Percentiles rank a stretch among this genome's conserved stretches.
Conservation (phyloP, 2,329 filamentous ascomycete genomes). For the Thielaviopsis musarum region DNA sequence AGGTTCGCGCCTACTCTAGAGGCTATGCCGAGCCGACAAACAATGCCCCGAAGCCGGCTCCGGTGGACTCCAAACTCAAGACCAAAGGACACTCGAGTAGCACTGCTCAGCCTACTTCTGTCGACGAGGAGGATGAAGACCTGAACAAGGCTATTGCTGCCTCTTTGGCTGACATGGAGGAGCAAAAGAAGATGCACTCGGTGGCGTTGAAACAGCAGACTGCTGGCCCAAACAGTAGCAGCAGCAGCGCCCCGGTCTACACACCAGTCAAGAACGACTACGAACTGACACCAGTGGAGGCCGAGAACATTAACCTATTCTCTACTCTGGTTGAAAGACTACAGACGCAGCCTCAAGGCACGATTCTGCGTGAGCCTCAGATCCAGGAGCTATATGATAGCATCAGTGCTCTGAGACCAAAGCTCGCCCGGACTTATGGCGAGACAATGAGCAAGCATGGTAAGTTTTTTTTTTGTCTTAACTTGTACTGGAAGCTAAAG, state of each 20-base stretch:
- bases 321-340: slow-evolving; percentile 84
- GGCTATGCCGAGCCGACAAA: slow-evolving; percentile 50
- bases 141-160: slow-evolving; percentile 90
- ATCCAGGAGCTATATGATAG: slow-evolving; percentile 97
- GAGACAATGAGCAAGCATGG: slow-evolving; percentile 99
- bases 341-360: slow-evolving; percentile 88
- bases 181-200: slow-evolving; percentile 85
- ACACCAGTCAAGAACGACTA: slow-evolving; percentile 74
- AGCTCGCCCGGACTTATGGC: slow-evolving; percentile 85
- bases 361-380: slow-evolving; percentile 89
- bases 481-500: not conserved
- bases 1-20: slow-evolving; percentile 58
- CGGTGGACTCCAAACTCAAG: slow-evolving; percentile 8
- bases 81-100: slow-evolving; percentile 20
- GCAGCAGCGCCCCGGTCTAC: slow-evolving; percentile 29
- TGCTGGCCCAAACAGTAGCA: slow-evolving; percentile 25
- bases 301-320: slow-evolving; percentile 95
- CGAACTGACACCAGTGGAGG: slow-evolving; percentile 81
- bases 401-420: slow-evolving; percentile 82
- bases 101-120: slow-evolving; percentile 17
- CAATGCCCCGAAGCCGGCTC: slow-evolving; percentile 19
- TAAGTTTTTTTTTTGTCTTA: slow-evolving; percentile 24
- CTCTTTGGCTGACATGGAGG: slow-evolving; percentile 90
- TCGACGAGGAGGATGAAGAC: slow-evolving; percentile 79
- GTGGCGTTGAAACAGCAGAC: slow-evolving; percentile 65